Percentiles rank a stretch among this genome's conserved stretches.
phyloP scores from a whole-genome alignment of 176 grass and related monocot species.

The Hsuehochloa calcarea region DNA sequence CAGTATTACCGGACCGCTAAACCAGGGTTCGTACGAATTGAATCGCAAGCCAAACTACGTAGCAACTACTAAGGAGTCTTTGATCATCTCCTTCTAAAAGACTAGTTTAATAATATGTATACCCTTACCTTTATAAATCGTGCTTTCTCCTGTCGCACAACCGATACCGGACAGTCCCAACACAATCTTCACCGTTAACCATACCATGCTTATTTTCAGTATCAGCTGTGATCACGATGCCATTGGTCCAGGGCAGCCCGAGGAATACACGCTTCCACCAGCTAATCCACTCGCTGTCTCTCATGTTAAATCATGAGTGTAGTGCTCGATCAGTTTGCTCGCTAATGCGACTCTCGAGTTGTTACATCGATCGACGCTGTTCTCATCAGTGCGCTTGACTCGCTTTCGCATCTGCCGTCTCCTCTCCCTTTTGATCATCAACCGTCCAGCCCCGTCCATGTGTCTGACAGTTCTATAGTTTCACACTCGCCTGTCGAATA shows the following conservation, averaged over 20 bases:
- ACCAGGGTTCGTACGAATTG: too few species aligned
- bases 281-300: background rate
- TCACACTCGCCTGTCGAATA: background rate
- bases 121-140: too few species aligned
- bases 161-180: too few species aligned
- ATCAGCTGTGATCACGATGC: background rate
- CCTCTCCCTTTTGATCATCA: background rate
- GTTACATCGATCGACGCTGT: background rate
- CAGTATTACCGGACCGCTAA: accelerated
- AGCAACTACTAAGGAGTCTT: too few species aligned
- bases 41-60: too few species aligned
- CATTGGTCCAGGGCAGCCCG: background rate
- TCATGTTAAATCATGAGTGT: background rate
- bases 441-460: background rate
- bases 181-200: too few species aligned
- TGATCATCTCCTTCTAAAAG: too few species aligned
- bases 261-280: background rate
- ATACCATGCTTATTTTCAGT: too few species aligned
- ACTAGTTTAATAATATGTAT: too few species aligned
- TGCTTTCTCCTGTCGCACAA: too few species aligned
- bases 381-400: background rate
- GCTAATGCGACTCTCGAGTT: background rate
- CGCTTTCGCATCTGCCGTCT: background rate
- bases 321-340: background rate
- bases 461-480: background rate